phyloP scores from a whole-genome alignment of 768 basidiomycete species.

The Naganishia friedmannii region DNA sequence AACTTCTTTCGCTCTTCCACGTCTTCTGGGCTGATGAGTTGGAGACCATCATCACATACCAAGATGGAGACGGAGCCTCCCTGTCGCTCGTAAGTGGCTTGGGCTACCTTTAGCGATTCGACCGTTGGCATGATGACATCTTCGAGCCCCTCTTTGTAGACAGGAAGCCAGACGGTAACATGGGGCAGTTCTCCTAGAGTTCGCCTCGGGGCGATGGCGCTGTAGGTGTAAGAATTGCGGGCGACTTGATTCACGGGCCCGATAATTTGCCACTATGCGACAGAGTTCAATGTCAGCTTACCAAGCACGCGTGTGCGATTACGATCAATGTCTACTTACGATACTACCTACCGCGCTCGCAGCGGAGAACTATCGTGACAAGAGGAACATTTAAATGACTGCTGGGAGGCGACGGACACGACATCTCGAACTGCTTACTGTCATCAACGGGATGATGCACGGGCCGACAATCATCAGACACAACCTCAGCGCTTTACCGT shows the following conservation, averaged over 20 bases:
- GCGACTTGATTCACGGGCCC: conserved; percentile 51
- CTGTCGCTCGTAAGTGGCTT: conserved; percentile 80
- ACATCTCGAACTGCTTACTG: not conserved
- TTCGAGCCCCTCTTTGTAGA: conserved; percentile 51
- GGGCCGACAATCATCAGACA: conserved; percentile 66
- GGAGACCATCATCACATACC: conserved; percentile 79
- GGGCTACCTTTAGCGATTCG: conserved; percentile 74
- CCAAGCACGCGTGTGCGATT: not conserved
- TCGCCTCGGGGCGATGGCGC: conserved; percentile 43
- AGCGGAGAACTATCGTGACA: not conserved
- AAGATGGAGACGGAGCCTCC: conserved; percentile 77
- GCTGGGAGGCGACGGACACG: not conserved
- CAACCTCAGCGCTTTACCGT: conserved; percentile 65
- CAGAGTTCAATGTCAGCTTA: not conserved
- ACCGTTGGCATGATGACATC: conserved; percentile 60
- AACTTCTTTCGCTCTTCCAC: conserved; percentile 66
- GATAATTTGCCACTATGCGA: conserved; percentile 47
- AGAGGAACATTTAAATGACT: not conserved
- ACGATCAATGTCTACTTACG: not conserved
- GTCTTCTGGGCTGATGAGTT: conserved; percentile 64
- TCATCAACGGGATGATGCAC: conserved; percentile 48
- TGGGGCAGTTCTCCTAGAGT: conserved; percentile 64
- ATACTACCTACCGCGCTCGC: not conserved
- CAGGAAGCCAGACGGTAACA: not conserved
- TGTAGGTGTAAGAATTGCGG: conserved; percentile 49